Conservation (phyloP, 306 rosid species). For the Vigna angularis region DNA sequence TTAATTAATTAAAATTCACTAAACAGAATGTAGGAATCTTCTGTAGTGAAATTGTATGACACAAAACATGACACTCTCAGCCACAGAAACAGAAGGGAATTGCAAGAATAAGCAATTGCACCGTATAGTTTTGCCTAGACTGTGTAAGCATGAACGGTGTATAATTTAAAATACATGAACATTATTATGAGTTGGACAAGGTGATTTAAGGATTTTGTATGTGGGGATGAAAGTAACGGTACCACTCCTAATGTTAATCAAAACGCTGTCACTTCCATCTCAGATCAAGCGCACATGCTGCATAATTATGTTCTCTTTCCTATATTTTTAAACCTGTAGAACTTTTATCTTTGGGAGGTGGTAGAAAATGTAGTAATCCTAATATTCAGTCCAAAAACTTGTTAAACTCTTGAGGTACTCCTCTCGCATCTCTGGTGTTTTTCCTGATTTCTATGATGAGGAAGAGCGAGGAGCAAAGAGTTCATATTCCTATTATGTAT, state of each 20-base stretch:
- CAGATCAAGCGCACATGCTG: conserved; percentile 36
- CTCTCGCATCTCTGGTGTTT: background rate
- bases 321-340: background rate
- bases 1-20: conserved; percentile 7
- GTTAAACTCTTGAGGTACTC: conserved; percentile 14
- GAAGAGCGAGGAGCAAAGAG: conserved; percentile 46
- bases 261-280: conserved; percentile 36
- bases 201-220: conserved; percentile 7
- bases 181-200: conserved; percentile 33
- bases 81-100: background rate
- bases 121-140: conserved; percentile 31
- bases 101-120: conserved; percentile 29
- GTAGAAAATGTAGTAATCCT: conserved; percentile 13
- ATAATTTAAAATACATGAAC: conserved; percentile 24
- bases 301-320: conserved; percentile 12
- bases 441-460: conserved; percentile 32
- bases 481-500: conserved; percentile 37
- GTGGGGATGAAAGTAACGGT: conserved; percentile 17
- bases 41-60: background rate
- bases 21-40: conserved; percentile 5
- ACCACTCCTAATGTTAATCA: conserved; percentile 25
- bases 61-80: background rate
- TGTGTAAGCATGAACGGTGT: background rate
- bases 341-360: background rate
- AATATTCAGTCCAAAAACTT: background rate